Evolutionary conservation across 2,329 filamentous ascomycete genomes (phyloP), one percentile per base, ranked within the genome.

Genomic region (Venturia aucupariae): DNA sequence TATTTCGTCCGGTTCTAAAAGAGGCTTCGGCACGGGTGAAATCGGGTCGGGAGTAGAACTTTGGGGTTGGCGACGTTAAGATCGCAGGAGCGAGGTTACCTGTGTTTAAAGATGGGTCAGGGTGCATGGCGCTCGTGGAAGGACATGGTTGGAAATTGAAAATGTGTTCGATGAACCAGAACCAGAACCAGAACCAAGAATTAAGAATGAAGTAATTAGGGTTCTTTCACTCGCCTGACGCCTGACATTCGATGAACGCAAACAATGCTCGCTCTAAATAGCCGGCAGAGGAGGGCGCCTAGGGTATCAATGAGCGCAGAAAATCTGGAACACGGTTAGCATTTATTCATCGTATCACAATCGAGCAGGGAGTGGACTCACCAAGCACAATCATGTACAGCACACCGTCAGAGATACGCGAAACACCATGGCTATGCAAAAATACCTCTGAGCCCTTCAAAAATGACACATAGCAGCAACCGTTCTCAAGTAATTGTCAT

Each of bases 381-480:
- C 51, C 51, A 57, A 57, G 30, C 35, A n/a, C 51, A 55, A 19
- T 27, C 51, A 27, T 27, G 24, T 32, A 32, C 10, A 55, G 13
- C 6, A 55, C 27, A 24, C 11, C 27, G 46, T 19, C 13, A 48
- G 5, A 48, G 44, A n/a, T 22, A 6, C 22, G 51, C 51, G 8
- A n/a, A n/a, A 57, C 4, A 32, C 51, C 2, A 3, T 3, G 32
- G 7, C 44, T n/a, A 41, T 42, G 27, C n/a, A 39, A 42, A 13
- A 54, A 54, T n/a, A 2, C n/a, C 22, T 27, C 24, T 24, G 55
- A 30, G 15, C 19, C 51, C 2, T 35, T 60, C 51, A 64, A 19
- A 64, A 61, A 46, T 64, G 63, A 51, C 63, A 64, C 63, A 64
- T 64, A 41, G 63, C 63, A 35, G 54, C 44, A 13, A 64, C 22